A percentile compares a stretch with the other conserved stretches of the same genome.
Evolutionary conservation across 495 filamentous ascomycete species (phyloP).

Genomic region (Rostrohypoxylon terebratum): DNA sequence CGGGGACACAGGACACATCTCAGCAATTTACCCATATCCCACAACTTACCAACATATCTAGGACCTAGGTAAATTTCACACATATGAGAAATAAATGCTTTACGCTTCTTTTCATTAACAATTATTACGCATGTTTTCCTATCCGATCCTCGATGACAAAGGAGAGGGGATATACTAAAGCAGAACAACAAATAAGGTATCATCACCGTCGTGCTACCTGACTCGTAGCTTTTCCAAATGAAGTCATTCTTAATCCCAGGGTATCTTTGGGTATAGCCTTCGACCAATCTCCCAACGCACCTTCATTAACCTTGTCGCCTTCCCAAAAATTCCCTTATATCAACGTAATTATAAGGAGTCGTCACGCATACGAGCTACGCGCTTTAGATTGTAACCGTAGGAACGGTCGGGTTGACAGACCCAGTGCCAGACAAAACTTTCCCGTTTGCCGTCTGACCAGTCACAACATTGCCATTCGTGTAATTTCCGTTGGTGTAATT

Average conservation of each 20-base stretch:
- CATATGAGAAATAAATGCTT: background rate
- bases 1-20: too few relatives aligned
- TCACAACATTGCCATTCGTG: constrained; percentile 11
- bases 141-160: constrained; percentile 26
- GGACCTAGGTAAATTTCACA: too few relatives aligned
- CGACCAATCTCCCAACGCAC: constrained; percentile 8
- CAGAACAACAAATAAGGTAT: constrained; percentile 29
- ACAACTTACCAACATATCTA: too few relatives aligned
- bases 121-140: constrained; percentile 12
- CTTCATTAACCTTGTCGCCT: constrained; percentile 9
- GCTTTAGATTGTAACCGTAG: constrained; percentile 31
- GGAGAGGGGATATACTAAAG: constrained; percentile 27
- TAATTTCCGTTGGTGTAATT: constrained; percentile 31
- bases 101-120: background rate
- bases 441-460: constrained; percentile 12
- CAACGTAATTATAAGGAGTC: background rate
- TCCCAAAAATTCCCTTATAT: background rate
- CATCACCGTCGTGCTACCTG: constrained; percentile 10
- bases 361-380: constrained; percentile 9
- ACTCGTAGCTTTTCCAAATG: constrained; percentile 23
- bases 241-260: constrained; percentile 34
- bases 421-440: constrained; percentile 9
- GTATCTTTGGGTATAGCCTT: constrained; percentile 43
- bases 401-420: constrained; percentile 16
- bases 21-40: too few relatives aligned